Evolutionary conservation across 1,284 basidiomycete genomes (phyloP), one percentile per base, ranked within the genome.

Genomic region (Moesziomyces sp.): DNA sequence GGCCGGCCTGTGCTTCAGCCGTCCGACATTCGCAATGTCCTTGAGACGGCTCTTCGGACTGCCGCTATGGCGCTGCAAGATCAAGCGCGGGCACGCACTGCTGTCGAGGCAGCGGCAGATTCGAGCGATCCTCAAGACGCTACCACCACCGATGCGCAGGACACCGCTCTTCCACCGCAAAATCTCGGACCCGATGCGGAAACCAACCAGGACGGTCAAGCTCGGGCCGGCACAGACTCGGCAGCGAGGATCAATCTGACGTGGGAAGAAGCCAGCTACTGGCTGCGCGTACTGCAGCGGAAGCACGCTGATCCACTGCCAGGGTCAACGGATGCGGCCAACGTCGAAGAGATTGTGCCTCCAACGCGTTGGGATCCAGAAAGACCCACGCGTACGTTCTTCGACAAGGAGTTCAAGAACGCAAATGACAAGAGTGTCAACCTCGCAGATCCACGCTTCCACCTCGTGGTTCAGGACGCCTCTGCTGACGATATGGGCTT

Each of bases 201-300:
- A 28, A 16, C 40, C 50, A 10, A 23, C 34, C 40, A 26, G 3
- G 58, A 47, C 19, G 46, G 60, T 23, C 50, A 50, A 38, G 51
- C 54, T 13, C 50, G 58, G 51, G 47, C 30, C 1, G 46, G 53
- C 5, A 24, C 45, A 13, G 69, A 66, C 13, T 18, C 52, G 10
- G 26, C 52, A 13, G 23, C 35, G 18, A 54, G 59, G 23, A 23
- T 67, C 47, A 58, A 66, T 21, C 46, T 72, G 18, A 59, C 52
- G 9, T 72, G 74, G 69, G 71, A 64, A 16, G 74, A 76, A 46
- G 74, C 74, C 26, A 49, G 48, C 5, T 74, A 70, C 48, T 76
- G 74, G 74, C 43, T 73, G 14, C 61, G 28, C 5, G 13, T 73
- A 23, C 24, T 69, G 55, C 57, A 55, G 2, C 5, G 16, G 38